Percentiles rank a stretch among this genome's conserved stretches.
phyloP scores from a whole-genome alignment of 1,284 basidiomycete genomes.

The Pseudozyma flocculosa region DNA sequence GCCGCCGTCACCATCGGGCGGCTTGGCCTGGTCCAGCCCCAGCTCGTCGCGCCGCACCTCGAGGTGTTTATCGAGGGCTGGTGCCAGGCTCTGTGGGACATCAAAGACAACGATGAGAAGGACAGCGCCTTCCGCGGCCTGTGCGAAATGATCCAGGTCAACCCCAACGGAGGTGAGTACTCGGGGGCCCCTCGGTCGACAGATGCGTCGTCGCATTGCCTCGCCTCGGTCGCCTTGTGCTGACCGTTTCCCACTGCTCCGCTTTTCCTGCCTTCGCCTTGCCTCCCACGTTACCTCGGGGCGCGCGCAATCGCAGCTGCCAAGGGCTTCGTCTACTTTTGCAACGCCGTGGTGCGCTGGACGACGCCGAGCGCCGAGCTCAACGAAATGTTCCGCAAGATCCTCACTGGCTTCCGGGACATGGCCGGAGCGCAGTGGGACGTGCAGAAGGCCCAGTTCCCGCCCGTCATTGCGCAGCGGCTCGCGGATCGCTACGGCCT shows the following conservation, averaged over 20 bases:
- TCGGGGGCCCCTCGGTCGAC: neutral
- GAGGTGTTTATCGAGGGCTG: conserved; percentile 89
- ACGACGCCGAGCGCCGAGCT: conserved; percentile 46
- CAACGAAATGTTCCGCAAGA: conserved; percentile 59
- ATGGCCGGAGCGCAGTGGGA: conserved; percentile 69
- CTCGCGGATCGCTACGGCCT: conserved; percentile 44
- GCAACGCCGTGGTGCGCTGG: conserved; percentile 57
- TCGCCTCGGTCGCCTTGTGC: too few relatives aligned
- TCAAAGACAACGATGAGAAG: conserved; percentile 99
- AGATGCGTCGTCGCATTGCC: neutral
- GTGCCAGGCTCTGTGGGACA: conserved; percentile 97
- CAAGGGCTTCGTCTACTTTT: conserved; percentile 56
- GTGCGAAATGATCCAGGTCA: conserved; percentile 90
- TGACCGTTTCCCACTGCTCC: too few relatives aligned
- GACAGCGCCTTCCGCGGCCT: conserved; percentile 98
- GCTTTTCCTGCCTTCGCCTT: too few relatives aligned
- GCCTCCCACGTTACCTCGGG: too few relatives aligned
- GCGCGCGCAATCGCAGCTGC: too few relatives aligned
- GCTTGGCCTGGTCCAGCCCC: conserved; percentile 87
- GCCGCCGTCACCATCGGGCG: conserved; percentile 98
- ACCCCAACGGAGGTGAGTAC: conserved; percentile 66
- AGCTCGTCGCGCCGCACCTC: conserved; percentile 83
- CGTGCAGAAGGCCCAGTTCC: conserved; percentile 49
- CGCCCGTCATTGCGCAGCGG: conserved; percentile 48
- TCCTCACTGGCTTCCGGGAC: conserved; percentile 79